Conservation (phyloP, 371 early-diverging fungal species). For the Mortierella sp. region DNA sequence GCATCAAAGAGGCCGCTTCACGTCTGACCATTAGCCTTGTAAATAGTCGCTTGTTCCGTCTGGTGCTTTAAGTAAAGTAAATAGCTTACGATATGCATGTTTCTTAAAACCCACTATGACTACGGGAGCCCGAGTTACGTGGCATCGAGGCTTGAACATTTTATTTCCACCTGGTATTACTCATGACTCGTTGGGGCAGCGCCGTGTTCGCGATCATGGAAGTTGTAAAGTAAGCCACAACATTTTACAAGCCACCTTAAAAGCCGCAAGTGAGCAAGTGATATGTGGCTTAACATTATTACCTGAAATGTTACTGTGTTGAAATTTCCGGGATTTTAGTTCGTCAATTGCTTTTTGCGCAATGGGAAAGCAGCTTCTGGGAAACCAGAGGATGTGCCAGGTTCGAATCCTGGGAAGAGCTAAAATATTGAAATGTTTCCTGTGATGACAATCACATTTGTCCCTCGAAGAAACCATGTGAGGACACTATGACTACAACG, state of each 20-base stretch:
- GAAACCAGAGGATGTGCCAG: slow-evolving; percentile 8
- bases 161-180: too few relatives aligned
- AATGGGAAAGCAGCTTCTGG: neutral
- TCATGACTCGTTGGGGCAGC: too few relatives aligned
- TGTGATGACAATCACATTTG: slow-evolving; percentile 24
- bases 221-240: too few relatives aligned
- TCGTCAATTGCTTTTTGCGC: neutral
- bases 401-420: slow-evolving; percentile 31
- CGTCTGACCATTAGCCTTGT: neutral
- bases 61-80: neutral
- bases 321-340: neutral
- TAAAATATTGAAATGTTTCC: slow-evolving; percentile 3
- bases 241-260: too few relatives aligned
- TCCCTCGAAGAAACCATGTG: slow-evolving; percentile 35
- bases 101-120: too few relatives aligned
- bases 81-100: neutral
- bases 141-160: too few relatives aligned
- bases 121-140: too few relatives aligned
- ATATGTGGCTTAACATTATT: neutral
- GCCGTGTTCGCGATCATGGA: too few relatives aligned
- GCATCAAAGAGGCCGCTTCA: slow-evolving; percentile 51
- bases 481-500: slow-evolving; percentile 34
- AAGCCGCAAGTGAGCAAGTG: neutral
- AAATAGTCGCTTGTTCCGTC: slow-evolving; percentile 10
- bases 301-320: neutral